Evolutionary conservation across 83 land plant genomes (phyloP), one percentile per base, ranked within the genome.

Genomic region (Picea abies): DNA sequence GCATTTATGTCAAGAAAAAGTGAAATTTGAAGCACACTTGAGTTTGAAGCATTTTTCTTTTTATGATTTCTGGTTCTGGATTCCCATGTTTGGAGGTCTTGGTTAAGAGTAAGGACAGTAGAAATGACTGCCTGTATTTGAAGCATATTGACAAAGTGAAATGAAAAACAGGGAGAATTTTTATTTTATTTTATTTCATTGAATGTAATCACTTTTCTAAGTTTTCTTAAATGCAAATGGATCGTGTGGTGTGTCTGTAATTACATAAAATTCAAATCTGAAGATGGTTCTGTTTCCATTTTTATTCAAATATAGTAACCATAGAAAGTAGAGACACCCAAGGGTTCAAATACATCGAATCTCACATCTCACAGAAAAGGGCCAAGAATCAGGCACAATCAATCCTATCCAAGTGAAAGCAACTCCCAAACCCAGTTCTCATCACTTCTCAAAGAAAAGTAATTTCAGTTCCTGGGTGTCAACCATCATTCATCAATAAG

Each of bases 1-100:
- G 92, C 66, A 79, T 88, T 83, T 90, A 88, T 65, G 83, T 87
- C 60, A 87, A 85, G 80, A 60, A 81, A 79, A 78, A 11, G 3
- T 78, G 62, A 78, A 78, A 70, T 70, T 37, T 70, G 44, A 70
- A 37, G 1, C 20, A 71, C 44, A 7, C 39, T 37, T 39, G 41
- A 20, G 52, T 39, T 37, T 71, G 16, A 71, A 41, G 39, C 76
- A 20, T 41, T 71, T 41, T 71, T 68, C 29, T 15, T 32, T 71
- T 20, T 41, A 71, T 52, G 76, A 35, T 39, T 71, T 37, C 35
- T 39, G 23, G 41, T 71, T 39, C 5, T 39, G 41, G 32, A 11
- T 71, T 71, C 41, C 9, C 22, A 16, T 71, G 9, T 35, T 39
- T 71, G 52, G 52, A 41, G 76, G 76, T 8, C 22, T 39, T 39